Conservation (phyloP, 371 early-diverging fungal species). For the Lichtheimia hyalospora region DNA sequence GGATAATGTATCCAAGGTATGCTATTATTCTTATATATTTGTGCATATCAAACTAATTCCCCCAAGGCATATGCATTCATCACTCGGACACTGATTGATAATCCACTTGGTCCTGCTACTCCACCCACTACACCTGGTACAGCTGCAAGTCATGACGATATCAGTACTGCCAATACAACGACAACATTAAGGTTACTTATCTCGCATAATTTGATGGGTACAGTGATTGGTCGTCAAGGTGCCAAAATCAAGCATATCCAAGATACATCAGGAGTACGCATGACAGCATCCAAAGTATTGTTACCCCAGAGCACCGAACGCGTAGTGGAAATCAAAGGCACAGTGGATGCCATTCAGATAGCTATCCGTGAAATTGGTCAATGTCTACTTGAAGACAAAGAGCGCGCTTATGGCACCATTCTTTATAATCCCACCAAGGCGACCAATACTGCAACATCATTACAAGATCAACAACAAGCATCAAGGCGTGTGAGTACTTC, state of each 20-base stretch:
- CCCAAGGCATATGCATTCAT: slow-evolving; percentile 48
- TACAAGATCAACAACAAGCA: slow-evolving; percentile 20
- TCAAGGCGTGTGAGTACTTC: slow-evolving; percentile 8
- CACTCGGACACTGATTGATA: slow-evolving; percentile 79
- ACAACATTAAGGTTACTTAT: slow-evolving; percentile 70
- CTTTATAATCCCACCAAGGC: slow-evolving; percentile 42
- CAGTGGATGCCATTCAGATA: slow-evolving; percentile 64
- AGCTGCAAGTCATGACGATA: not conserved
- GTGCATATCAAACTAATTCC: not conserved
- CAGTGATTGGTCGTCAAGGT: slow-evolving; percentile 85
- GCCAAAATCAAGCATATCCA: slow-evolving; percentile 85
- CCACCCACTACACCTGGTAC: slow-evolving; percentile 33
- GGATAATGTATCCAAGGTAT: slow-evolving; percentile 70
- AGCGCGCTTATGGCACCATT: slow-evolving; percentile 44
- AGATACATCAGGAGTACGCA: slow-evolving; percentile 75
- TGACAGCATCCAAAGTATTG: slow-evolving; percentile 84
- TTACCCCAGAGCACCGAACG: slow-evolving; percentile 86
- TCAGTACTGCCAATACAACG: not conserved
- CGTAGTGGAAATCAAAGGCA: slow-evolving; percentile 79
- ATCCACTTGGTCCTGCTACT: slow-evolving; percentile 27
- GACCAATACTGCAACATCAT: slow-evolving; percentile 4
- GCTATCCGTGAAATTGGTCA: slow-evolving; percentile 71
- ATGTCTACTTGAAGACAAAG: slow-evolving; percentile 46
- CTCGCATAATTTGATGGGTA: slow-evolving; percentile 84
- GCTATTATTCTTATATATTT: no score